These are phyloP conservation scores for Daldinia loculata DNA, from an alignment of 495 filamentous ascomycete genomes.

Conservation along the genomic window DNA sequence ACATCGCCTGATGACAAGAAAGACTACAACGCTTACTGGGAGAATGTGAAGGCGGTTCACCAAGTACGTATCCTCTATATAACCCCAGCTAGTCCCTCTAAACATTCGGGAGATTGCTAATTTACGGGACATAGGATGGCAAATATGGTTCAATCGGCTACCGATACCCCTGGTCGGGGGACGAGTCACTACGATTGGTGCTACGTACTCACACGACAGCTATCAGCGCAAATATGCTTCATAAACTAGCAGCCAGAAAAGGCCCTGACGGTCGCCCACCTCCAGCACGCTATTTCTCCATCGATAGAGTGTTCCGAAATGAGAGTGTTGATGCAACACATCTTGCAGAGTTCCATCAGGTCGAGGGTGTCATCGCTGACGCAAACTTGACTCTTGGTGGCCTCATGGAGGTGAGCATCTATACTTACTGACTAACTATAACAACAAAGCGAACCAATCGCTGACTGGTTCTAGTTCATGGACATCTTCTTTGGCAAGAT, in stretches of 20 bases:
- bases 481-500: slow-evolving; percentile 95
- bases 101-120: slow-evolving; percentile 38
- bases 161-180: slow-evolving; percentile 88
- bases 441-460: neutral
- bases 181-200: slow-evolving; percentile 89
- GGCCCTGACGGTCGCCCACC: slow-evolving; percentile 58
- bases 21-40: slow-evolving; percentile 85
- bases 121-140: slow-evolving; percentile 58
- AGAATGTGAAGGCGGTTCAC: slow-evolving; percentile 86
- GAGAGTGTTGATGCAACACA: slow-evolving; percentile 97
- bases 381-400: slow-evolving; percentile 90
- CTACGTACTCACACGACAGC: slow-evolving; percentile 97
- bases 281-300: slow-evolving; percentile 93
- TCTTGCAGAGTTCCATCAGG: slow-evolving; percentile 97
- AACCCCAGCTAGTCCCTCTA: neutral
- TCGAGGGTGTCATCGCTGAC: slow-evolving; percentile 98
- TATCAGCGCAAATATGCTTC: slow-evolving; percentile 83
- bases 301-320: slow-evolving; percentile 92
- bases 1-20: slow-evolving; percentile 66
- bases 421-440: too few relatives aligned
- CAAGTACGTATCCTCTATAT: slow-evolving; percentile 39
- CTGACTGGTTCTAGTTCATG: slow-evolving; percentile 69
- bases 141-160: slow-evolving; percentile 95
- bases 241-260: slow-evolving; percentile 80
- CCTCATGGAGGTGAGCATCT: slow-evolving; percentile 69